Percentiles rank a stretch among this genome's conserved stretches.
Evolutionary conservation across 129 eudicot species (phyloP).

Genomic region (Deinandra increscens): DNA sequence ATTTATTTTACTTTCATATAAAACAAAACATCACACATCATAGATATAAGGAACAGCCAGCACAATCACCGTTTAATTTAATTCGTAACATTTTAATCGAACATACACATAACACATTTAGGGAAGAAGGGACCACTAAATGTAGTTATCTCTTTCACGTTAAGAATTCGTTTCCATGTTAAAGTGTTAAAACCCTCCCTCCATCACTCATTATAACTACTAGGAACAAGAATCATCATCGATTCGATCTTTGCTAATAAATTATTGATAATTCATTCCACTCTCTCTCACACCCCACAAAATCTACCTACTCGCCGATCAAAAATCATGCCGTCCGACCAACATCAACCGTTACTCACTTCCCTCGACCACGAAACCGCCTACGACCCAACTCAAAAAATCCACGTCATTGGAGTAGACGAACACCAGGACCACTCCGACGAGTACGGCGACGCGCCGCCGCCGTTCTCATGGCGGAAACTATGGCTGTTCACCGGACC

Average conservation of each 20-base stretch:
- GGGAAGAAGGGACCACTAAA: too few relatives aligned
- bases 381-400: constrained; percentile 55
- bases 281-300: neutral
- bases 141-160: too few relatives aligned
- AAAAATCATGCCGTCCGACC: constrained; percentile 23
- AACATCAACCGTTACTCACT: constrained; percentile 30
- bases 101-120: too few relatives aligned
- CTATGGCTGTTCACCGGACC: constrained; percentile 94
- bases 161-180: too few relatives aligned
- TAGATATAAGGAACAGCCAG: too few relatives aligned
- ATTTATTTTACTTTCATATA: too few relatives aligned
- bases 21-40: too few relatives aligned
- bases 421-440: constrained; percentile 15
- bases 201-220: too few relatives aligned
- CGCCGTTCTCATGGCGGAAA: constrained; percentile 91
- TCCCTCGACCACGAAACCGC: constrained; percentile 51
- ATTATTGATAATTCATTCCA: neutral
- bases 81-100: too few relatives aligned
- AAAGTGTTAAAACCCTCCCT: too few relatives aligned
- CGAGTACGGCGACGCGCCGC: constrained; percentile 40
- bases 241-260: neutral
- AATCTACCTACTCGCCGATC: neutral
- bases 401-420: constrained; percentile 47
- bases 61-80: too few relatives aligned
- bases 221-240: too few relatives aligned